Evolutionary conservation across 2,329 filamentous ascomycete genomes (phyloP).

Genomic region (Penicillium sp.): DNA sequence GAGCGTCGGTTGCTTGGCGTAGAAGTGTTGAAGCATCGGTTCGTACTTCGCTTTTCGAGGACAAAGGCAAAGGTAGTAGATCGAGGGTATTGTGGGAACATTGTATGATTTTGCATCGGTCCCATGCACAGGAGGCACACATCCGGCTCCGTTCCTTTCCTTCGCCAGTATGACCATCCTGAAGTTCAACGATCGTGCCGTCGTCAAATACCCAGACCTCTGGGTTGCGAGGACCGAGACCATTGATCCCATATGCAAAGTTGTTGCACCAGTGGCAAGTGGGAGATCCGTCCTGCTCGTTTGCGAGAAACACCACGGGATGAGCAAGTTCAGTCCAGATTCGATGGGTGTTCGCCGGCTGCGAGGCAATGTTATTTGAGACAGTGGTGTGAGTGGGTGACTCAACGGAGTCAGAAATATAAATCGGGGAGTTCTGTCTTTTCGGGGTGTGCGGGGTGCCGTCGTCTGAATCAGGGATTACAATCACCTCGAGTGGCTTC

Average conservation of each 20-base stretch:
- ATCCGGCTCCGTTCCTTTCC: slow-evolving; percentile 37
- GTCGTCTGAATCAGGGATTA: not conserved
- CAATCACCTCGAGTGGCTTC: not conserved
- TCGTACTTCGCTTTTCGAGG: slow-evolving; percentile 18
- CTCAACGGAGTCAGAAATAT: not conserved
- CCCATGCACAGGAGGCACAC: slow-evolving; percentile 40
- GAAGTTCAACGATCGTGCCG: slow-evolving; percentile 40
- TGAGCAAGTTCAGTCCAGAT: slow-evolving; percentile 43
- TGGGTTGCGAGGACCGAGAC: slow-evolving; percentile 35
- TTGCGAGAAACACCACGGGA: slow-evolving; percentile 40
- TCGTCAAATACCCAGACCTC: slow-evolving; percentile 35
- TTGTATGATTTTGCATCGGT: slow-evolving; percentile 35
- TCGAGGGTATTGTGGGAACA: slow-evolving; percentile 37
- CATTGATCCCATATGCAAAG: slow-evolving; percentile 42
- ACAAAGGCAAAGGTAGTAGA: slow-evolving; percentile 23
- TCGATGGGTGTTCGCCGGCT: slow-evolving; percentile 9
- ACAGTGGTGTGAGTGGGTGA: not conserved
- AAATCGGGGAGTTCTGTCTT: not conserved
- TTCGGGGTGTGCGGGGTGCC: not conserved
- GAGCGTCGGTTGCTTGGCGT: not conserved
- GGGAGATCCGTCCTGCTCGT: slow-evolving; percentile 20
- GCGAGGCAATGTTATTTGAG: not conserved
- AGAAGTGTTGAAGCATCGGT: slow-evolving; percentile 29
- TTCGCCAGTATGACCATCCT: slow-evolving; percentile 37
- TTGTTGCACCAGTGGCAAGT: slow-evolving; percentile 46